Evolutionary conservation across 2,329 filamentous ascomycete species (phyloP).

Genomic region (Colletotrichum horii): DNA sequence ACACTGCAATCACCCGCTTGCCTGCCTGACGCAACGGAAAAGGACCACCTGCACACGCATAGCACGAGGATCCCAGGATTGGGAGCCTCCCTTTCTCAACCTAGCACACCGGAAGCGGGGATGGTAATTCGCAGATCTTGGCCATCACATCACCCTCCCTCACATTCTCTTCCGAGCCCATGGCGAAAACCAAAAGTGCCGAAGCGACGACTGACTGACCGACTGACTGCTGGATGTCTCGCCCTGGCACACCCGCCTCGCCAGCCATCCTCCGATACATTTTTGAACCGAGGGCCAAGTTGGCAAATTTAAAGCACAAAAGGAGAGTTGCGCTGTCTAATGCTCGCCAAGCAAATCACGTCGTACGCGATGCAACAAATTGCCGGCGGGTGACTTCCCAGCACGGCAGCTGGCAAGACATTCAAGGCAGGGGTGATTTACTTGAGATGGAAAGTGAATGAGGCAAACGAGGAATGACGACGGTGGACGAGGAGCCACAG

Average conservation of each 20-base stretch:
- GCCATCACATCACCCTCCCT: background rate
- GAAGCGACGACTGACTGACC: background rate
- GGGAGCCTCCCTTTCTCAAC: background rate
- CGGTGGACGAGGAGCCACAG: background rate
- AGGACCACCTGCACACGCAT: background rate
- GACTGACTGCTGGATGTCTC: background rate
- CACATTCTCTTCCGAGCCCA: background rate
- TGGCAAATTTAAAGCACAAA: background rate
- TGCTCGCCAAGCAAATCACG: conserved; percentile 8
- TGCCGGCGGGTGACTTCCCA: conserved; percentile 18
- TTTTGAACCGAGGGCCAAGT: background rate
- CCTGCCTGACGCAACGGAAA: background rate
- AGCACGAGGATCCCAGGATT: background rate
- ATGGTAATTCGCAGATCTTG: conserved; percentile 2
- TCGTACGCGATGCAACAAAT: conserved; percentile 20
- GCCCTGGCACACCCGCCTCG: background rate
- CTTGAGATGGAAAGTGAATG: background rate
- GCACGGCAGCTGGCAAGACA: conserved; percentile 19
- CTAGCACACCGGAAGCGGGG: conserved; percentile 6
- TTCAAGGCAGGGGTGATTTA: background rate
- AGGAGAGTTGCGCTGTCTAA: background rate
- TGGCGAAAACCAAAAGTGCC: background rate
- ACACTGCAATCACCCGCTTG: background rate
- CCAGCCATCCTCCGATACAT: background rate
- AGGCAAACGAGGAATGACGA: background rate